phyloP scores from a whole-genome alignment of 805 yeast species.

The Yamadazyma sp. region DNA sequence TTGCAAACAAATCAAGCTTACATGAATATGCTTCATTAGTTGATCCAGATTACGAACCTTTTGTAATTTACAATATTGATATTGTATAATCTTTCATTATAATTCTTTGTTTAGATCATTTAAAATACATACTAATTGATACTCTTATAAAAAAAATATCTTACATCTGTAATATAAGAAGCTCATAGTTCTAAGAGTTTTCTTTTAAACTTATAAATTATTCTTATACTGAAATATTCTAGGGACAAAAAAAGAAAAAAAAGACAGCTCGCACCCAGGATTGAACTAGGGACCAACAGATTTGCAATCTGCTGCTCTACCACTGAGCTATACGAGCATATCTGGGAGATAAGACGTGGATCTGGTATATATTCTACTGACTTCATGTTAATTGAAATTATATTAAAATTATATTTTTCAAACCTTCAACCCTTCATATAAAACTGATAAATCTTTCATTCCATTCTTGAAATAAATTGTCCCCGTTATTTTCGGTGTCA shows the following conservation, averaged over 20 bases:
- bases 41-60: slow-evolving; percentile 95
- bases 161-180: no score
- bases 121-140: neutral
- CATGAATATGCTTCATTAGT: slow-evolving; percentile 89
- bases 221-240: neutral
- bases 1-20: slow-evolving; percentile 64
- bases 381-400: no score
- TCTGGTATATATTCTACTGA: no score
- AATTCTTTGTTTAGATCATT: neutral
- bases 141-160: no score
- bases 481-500: no score
- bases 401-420: no score
- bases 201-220: no score
- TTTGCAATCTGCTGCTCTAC: slow-evolving; percentile 99
- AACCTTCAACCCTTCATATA: no score
- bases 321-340: slow-evolving; percentile 81
- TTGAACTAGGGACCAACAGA: slow-evolving; percentile 98
- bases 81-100: slow-evolving; percentile 19
- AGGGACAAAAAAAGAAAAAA: slow-evolving; percentile 19
- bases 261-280: slow-evolving; percentile 80
- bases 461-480: no score
- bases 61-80: slow-evolving; percentile 68
- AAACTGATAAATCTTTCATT: no score
- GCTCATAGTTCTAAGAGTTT: no score
- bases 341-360: no score